Evolutionary conservation across 1,284 basidiomycete species (phyloP).

Genomic region (Ceratobasidium sp.): DNA sequence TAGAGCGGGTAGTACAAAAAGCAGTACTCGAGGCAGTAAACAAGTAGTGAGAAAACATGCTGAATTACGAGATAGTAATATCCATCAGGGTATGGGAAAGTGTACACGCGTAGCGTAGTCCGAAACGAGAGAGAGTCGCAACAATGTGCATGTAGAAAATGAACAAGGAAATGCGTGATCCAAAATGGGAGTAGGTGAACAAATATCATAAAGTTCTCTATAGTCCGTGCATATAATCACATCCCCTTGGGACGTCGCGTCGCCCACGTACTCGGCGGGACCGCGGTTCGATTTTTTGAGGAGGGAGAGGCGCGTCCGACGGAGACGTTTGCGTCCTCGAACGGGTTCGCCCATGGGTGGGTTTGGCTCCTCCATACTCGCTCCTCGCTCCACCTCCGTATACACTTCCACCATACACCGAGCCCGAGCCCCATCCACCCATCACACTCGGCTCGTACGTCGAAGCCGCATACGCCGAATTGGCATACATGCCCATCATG

Average conservation of each 20-base stretch:
- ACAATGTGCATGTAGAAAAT: conserved; percentile 5
- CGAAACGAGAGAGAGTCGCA: not conserved
- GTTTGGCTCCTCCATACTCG: conserved; percentile 59
- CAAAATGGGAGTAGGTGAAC: not conserved
- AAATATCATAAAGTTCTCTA: no score
- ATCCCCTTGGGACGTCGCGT: conserved; percentile 1
- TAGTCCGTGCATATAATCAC: not conserved
- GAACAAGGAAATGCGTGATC: not conserved
- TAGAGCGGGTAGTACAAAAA: conserved; percentile 68
- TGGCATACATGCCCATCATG: conserved; percentile 45
- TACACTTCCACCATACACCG: conserved; percentile 44
- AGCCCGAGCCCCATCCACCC: conserved; percentile 59
- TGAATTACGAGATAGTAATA: conserved; percentile 9
- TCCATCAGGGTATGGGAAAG: conserved; percentile 27
- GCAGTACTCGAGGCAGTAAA: conserved; percentile 48
- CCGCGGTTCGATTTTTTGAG: conserved; percentile 4
- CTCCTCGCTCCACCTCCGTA: conserved; percentile 66
- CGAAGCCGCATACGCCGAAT: conserved; percentile 59
- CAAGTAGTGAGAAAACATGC: not conserved
- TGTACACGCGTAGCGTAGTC: not conserved
- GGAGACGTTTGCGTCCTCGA: conserved; percentile 64
- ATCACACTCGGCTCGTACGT: conserved; percentile 60
- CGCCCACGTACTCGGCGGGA: conserved; percentile 22
- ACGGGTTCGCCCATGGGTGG: conserved; percentile 46
- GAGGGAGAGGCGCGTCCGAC: conserved; percentile 45